Conservation (phyloP, 73 alveolate genomes). For the Paramecium octaurelia region DNA sequence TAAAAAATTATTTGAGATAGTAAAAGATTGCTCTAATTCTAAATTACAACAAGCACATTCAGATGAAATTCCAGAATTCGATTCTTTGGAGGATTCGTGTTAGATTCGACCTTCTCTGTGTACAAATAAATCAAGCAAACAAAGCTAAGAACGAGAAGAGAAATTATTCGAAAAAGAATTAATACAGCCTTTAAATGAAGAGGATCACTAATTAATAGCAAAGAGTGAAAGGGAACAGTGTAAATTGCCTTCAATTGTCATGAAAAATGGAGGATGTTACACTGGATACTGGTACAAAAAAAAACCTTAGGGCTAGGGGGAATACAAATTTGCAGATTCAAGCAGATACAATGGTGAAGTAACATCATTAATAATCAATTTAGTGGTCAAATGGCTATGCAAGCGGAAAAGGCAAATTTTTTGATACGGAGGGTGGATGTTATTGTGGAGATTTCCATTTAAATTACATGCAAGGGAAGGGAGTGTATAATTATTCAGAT, state of each 20-base stretch:
- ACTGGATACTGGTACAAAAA: constrained; percentile 29
- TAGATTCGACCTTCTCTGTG: not conserved
- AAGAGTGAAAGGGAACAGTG: not conserved
- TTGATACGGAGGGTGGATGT: constrained; percentile 17
- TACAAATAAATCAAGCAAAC: not conserved
- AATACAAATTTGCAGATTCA: not conserved
- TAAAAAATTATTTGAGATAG: not conserved
- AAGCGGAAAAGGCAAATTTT: constrained; percentile 27
- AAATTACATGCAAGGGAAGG: not conserved
- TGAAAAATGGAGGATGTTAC: constrained; percentile 29
- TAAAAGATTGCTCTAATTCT: not conserved
- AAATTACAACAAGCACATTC: not conserved
- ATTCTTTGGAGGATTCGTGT: not conserved
- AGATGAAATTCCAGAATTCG: constrained; percentile 16
- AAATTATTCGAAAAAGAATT: not conserved
- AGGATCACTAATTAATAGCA: not conserved
- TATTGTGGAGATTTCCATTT: constrained; percentile 25
- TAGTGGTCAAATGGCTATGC: constrained; percentile 40
- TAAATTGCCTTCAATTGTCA: not conserved
- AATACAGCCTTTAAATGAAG: not conserved
- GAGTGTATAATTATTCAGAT: not conserved
- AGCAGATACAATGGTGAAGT: constrained; percentile 5
- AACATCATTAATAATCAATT: not conserved
- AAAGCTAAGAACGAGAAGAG: not conserved
- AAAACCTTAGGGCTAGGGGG: constrained; percentile 33